phyloP scores from a whole-genome alignment of 805 yeast genomes.

The Alloascoidea africana region DNA sequence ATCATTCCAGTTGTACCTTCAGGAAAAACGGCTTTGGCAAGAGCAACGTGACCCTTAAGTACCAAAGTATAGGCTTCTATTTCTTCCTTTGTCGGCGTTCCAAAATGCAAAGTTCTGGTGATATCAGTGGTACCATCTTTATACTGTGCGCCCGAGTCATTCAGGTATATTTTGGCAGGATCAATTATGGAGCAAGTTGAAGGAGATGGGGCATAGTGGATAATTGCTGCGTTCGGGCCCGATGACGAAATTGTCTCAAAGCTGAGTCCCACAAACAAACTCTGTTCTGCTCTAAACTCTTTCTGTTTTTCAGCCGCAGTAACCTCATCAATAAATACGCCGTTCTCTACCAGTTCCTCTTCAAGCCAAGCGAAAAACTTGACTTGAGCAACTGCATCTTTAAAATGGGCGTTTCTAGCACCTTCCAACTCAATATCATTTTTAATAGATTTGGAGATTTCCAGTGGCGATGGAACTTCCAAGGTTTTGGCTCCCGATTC shows the following conservation, averaged over 20 bases:
- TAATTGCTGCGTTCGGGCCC: slow-evolving; percentile 65
- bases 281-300: slow-evolving; percentile 21
- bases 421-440: slow-evolving; percentile 59
- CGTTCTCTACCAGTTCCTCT: slow-evolving; percentile 26
- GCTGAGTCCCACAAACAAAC: slow-evolving; percentile 39
- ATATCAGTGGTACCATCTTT: slow-evolving; percentile 94
- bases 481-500: slow-evolving; percentile 21
- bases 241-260: slow-evolving; percentile 64
- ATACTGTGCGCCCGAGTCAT: slow-evolving; percentile 89
- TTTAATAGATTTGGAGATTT: slow-evolving; percentile 59
- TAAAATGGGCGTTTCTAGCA: slow-evolving; percentile 60
- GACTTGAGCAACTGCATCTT: slow-evolving; percentile 68
- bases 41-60: slow-evolving; percentile 79
- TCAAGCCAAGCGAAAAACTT: slow-evolving; percentile 79
- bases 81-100: slow-evolving; percentile 40
- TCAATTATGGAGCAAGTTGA: slow-evolving; percentile 46
- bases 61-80: slow-evolving; percentile 66
- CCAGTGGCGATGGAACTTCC: slow-evolving; percentile 42
- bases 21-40: slow-evolving; percentile 70
- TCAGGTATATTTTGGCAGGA: slow-evolving; percentile 50
- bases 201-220: slow-evolving; percentile 53
- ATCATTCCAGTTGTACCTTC: slow-evolving; percentile 59
- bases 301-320: slow-evolving; percentile 40
- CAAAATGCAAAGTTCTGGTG: slow-evolving; percentile 73
- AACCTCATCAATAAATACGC: slow-evolving; percentile 34